phyloP scores from a whole-genome alignment of 2,329 filamentous ascomycete species.

The Pestalotiopsis sp. region DNA sequence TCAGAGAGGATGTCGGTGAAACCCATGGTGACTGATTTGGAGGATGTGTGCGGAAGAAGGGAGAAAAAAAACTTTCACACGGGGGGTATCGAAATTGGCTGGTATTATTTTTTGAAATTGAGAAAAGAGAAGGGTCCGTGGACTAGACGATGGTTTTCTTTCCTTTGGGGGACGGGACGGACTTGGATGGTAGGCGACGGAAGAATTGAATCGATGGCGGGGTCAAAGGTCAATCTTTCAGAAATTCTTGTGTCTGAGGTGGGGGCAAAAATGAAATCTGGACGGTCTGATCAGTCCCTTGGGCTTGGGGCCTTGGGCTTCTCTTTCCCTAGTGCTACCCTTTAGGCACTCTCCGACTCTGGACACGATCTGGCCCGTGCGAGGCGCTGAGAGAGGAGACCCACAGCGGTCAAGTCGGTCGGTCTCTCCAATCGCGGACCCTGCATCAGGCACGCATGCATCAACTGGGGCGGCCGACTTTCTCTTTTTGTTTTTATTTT shows the following conservation, averaged over 20 bases:
- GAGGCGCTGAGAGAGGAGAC: background rate
- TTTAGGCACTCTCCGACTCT: background rate
- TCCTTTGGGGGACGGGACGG: slow-evolving; percentile 1
- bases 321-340: no score
- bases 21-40: slow-evolving; percentile 50
- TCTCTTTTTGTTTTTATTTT: background rate
- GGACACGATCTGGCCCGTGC: background rate
- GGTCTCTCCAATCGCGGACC: background rate
- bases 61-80: slow-evolving; percentile 8
- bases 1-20: slow-evolving; percentile 63
- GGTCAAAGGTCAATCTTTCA: slow-evolving; percentile 23
- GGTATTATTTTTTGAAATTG: slow-evolving; percentile 8
- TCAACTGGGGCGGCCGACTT: background rate
- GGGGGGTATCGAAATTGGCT: slow-evolving; percentile 6
- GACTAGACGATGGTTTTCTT: slow-evolving; percentile 10
- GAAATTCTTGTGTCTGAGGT: slow-evolving; percentile 21
- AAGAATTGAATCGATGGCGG: slow-evolving; percentile 19
- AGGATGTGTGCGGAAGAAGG: background rate
- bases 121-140: slow-evolving; percentile 25
- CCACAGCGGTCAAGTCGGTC: background rate
- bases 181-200: slow-evolving; percentile 5
- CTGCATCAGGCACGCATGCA: background rate
- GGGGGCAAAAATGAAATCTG: background rate
- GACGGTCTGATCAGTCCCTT: no score
- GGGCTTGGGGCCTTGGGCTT: background rate